Evolutionary conservation across 768 basidiomycete species (phyloP).

Genomic region (Agrocybe pediades): DNA sequence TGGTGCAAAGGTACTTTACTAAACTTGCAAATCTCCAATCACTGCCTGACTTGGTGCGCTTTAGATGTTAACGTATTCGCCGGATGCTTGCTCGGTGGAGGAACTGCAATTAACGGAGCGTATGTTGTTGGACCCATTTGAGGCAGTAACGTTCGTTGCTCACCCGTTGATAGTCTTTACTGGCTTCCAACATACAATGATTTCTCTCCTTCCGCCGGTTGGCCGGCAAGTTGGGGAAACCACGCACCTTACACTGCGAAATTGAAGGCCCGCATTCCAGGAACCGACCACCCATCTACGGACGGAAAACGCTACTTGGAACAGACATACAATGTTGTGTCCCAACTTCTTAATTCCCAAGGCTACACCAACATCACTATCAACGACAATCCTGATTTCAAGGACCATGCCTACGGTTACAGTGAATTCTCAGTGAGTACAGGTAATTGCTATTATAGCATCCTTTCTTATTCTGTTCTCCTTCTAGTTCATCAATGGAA

Average conservation of each 20-base stretch:
- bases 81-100: constrained; percentile 65
- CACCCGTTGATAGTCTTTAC: constrained; percentile 38
- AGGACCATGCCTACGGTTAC: constrained; percentile 65
- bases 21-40: not conserved
- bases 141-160: not conserved
- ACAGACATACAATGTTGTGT: constrained; percentile 46
- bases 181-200: constrained; percentile 56
- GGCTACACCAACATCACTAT: constrained; percentile 56
- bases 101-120: constrained; percentile 66
- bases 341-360: constrained; percentile 44
- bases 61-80: constrained; percentile 62
- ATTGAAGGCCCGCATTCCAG: constrained; percentile 51
- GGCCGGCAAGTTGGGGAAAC: constrained; percentile 56
- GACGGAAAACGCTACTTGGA: constrained; percentile 62
- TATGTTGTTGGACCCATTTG: constrained; percentile 26
- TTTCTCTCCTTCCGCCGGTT: constrained; percentile 51
- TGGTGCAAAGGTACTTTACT: constrained; percentile 56
- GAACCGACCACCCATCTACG: constrained; percentile 59
- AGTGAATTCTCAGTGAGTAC: constrained; percentile 40
- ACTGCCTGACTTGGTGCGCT: not conserved
- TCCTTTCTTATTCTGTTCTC: not conserved
- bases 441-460: not conserved
- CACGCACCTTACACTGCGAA: constrained; percentile 52
- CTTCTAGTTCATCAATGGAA: constrained; percentile 42
- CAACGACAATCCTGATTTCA: constrained; percentile 55